phyloP scores from a whole-genome alignment of 495 filamentous ascomycete species.

The Haplographium delicatum region DNA sequence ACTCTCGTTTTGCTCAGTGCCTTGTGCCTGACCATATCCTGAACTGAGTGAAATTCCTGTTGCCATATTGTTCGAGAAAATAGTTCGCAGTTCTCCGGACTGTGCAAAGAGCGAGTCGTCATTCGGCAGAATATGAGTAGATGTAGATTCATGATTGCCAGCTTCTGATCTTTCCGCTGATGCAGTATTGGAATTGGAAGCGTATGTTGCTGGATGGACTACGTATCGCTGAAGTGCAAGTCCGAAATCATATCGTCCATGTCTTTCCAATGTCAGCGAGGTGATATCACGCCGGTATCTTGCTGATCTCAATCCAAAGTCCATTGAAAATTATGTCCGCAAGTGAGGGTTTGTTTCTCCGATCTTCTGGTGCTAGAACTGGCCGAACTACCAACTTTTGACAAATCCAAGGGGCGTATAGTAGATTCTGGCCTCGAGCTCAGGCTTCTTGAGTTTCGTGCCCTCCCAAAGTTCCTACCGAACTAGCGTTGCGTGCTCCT shows the following conservation, averaged over 20 bases:
- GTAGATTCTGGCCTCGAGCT: not conserved
- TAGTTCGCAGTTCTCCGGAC: not conserved
- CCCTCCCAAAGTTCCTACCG: not conserved
- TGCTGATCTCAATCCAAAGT: not conserved
- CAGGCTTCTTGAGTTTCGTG: not conserved
- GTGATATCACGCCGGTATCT: not conserved
- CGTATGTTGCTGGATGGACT: not conserved
- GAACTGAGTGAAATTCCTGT: not conserved
- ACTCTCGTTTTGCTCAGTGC: not conserved
- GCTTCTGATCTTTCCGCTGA: not conserved
- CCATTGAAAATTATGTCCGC: not conserved
- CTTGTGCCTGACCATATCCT: not conserved
- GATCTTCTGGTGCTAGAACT: not conserved
- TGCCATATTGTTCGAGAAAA: not conserved
- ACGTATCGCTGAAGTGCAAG: not conserved
- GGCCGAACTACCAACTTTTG: not conserved
- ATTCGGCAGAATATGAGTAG: not conserved
- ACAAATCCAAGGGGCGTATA: not conserved
- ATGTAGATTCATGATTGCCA: not conserved
- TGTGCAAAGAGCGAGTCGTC: not conserved
- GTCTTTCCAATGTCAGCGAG: not conserved
- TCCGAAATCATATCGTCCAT: conserved; percentile 1
- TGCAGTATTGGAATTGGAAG: not conserved
- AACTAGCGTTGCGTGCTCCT: too few species aligned
- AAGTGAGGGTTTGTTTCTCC: not conserved